Evolutionary conservation across 192 early-diverging fungal genomes (phyloP).

Genomic region (Coemansia sp.): DNA sequence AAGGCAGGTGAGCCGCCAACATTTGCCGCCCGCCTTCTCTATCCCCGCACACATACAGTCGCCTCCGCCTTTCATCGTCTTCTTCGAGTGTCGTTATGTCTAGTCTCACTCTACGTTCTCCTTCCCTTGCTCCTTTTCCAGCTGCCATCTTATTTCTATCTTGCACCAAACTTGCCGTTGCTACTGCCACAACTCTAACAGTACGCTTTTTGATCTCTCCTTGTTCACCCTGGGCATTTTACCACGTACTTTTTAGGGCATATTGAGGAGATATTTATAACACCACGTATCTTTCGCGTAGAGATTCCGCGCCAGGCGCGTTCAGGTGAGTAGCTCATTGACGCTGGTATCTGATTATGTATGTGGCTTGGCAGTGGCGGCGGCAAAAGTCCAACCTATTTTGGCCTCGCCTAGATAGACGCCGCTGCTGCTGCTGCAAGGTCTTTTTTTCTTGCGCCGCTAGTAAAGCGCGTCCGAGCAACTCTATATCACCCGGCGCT

Average conservation of each 20-base stretch:
- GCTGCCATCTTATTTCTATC: not conserved
- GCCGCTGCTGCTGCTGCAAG: slow-evolving; percentile 1
- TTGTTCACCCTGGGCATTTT: not conserved
- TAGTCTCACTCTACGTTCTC: not conserved
- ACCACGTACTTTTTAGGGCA: slow-evolving; percentile 21
- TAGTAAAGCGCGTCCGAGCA: not conserved
- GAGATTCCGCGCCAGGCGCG: slow-evolving; percentile 11
- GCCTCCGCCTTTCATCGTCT: slow-evolving; percentile 1
- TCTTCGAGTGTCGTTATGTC: not conserved
- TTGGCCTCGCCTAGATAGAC: not conserved
- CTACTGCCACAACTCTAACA: slow-evolving; percentile 4
- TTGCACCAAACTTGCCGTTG: not conserved
- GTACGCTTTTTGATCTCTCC: not conserved
- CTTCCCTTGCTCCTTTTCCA: not conserved
- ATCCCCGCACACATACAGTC: slow-evolving; percentile 7
- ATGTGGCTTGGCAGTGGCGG: slow-evolving; percentile 6
- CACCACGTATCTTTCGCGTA: slow-evolving; percentile 30
- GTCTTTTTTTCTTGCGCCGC: not conserved
- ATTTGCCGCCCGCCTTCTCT: not conserved
- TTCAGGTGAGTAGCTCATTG: slow-evolving; percentile 28
- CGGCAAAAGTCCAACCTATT: not conserved
- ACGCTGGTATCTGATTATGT: not conserved
- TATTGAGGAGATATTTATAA: slow-evolving; percentile 40
- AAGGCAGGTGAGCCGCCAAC: not conserved
- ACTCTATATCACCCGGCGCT: not conserved